These are phyloP conservation scores for Eremomyces bilateralis DNA, from an alignment of 495 filamentous ascomycete species.

Conservation along the genomic window DNA sequence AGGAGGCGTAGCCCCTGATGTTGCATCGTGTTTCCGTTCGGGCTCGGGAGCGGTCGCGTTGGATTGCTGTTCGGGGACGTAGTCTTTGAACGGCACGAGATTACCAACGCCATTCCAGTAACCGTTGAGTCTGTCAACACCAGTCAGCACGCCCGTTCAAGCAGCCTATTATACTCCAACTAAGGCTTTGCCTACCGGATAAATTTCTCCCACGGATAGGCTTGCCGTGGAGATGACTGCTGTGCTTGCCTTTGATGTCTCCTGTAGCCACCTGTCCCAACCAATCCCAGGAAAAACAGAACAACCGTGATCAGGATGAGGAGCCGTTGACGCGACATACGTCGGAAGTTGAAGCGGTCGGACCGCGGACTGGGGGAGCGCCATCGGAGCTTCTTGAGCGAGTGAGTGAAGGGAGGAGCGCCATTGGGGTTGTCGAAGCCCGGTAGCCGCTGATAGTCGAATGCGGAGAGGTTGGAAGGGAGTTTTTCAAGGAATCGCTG, in stretches of 20 bases:
- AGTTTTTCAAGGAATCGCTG: slow-evolving; percentile 8
- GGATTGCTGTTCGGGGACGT: slow-evolving; percentile 11
- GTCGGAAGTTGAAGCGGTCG: slow-evolving; percentile 11
- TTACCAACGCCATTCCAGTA: slow-evolving; percentile 18
- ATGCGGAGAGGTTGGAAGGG: slow-evolving; percentile 6
- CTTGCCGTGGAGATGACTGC: slow-evolving; percentile 5
- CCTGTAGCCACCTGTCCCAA: slow-evolving; percentile 13
- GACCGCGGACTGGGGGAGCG: slow-evolving; percentile 8
- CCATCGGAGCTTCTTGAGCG: slow-evolving; percentile 11
- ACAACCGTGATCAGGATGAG: slow-evolving; percentile 9
- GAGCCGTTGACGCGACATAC: slow-evolving; percentile 10
- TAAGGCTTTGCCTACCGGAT: slow-evolving; percentile 9
- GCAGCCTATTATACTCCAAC: not conserved
- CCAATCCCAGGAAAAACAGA: slow-evolving; percentile 10
- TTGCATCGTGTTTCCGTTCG: slow-evolving; percentile 4
- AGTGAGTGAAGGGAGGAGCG: slow-evolving; percentile 12
- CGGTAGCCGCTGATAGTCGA: slow-evolving; percentile 18
- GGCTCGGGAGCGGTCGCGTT: not conserved
- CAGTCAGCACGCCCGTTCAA: slow-evolving; percentile 2
- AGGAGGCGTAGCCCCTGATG: slow-evolving; percentile 9
- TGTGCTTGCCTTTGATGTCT: slow-evolving; percentile 4
- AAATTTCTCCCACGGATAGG: slow-evolving; percentile 18
- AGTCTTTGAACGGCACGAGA: slow-evolving; percentile 14
- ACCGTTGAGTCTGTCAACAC: slow-evolving; percentile 12
- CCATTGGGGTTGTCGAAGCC: slow-evolving; percentile 12